Evolutionary conservation across 495 filamentous ascomycete species (phyloP).

Genomic region (Penicillium verhagenii): DNA sequence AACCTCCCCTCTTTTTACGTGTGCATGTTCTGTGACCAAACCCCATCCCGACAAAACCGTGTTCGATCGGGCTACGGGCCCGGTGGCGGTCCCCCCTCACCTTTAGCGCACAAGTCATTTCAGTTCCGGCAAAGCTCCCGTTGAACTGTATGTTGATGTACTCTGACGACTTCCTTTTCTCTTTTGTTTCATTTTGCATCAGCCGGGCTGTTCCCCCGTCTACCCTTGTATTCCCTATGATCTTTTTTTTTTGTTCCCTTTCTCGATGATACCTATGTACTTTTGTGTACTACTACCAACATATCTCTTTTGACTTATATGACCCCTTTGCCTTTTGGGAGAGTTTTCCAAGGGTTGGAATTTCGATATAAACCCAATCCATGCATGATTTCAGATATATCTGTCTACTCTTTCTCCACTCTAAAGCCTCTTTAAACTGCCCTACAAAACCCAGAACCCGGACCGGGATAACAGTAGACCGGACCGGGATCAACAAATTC

Average conservation of each 20-base stretch:
- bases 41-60: slow-evolving; percentile 65
- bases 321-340: neutral
- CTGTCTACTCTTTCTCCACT: neutral
- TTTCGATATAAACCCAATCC: neutral
- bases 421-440: neutral
- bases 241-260: slow-evolving; percentile 8
- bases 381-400: neutral
- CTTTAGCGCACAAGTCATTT: slow-evolving; percentile 67
- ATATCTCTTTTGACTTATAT: slow-evolving; percentile 3
- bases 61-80: slow-evolving; percentile 54
- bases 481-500: neutral
- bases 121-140: slow-evolving; percentile 36
- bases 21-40: slow-evolving; percentile 76
- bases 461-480: neutral
- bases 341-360: neutral
- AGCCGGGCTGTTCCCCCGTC: slow-evolving; percentile 19
- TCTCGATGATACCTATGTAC: slow-evolving; percentile 38
- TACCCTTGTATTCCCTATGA: slow-evolving; percentile 22
- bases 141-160: slow-evolving; percentile 14
- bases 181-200: slow-evolving; percentile 25
- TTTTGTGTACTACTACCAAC: slow-evolving; percentile 31
- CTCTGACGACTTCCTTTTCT: slow-evolving; percentile 25
- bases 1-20: slow-evolving; percentile 74
- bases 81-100: slow-evolving; percentile 50
- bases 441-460: neutral